Conservation (phyloP, 208 protist species). For the Crithidia bombi region DNA sequence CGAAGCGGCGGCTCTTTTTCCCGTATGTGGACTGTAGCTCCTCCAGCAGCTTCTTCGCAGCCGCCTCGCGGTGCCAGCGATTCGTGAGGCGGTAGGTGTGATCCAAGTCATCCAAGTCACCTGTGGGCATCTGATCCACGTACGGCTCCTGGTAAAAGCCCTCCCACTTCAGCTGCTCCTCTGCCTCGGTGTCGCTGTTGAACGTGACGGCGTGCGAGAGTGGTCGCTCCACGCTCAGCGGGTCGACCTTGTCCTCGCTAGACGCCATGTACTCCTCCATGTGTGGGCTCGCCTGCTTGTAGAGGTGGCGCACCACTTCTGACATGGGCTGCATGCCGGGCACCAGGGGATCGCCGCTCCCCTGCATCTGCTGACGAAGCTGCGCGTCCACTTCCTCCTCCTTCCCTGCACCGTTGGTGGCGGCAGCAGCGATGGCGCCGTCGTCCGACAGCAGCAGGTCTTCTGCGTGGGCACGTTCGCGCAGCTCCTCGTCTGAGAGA, state of each 20-base stretch:
- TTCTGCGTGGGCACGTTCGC: constrained; percentile 43
- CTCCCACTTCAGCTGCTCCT: constrained; percentile 89
- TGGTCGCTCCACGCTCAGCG: constrained; percentile 83
- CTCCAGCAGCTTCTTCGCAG: constrained; percentile 87
- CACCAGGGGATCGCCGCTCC: constrained; percentile 22
- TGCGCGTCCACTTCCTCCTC: constrained; percentile 15
- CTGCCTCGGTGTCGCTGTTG: constrained; percentile 86
- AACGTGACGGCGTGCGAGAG: constrained; percentile 84
- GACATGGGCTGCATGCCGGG: constrained; percentile 26
- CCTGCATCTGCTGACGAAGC: constrained; percentile 11
- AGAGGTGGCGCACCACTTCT: constrained; percentile 50
- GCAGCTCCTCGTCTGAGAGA: constrained; percentile 46
- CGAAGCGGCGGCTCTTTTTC: constrained; percentile 80
- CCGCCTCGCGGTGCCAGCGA: constrained; percentile 90
- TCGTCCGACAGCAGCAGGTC: constrained; percentile 60
- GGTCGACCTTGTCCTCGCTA: constrained; percentile 61
- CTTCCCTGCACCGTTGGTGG: too few species aligned
- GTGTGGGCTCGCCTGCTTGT: constrained; percentile 66
- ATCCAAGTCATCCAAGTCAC: constrained; percentile 79
- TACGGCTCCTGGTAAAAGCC: constrained; percentile 88
- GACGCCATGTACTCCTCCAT: constrained; percentile 89
- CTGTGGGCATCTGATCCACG: constrained; percentile 84
- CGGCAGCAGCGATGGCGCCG: background rate
- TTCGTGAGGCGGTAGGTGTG: constrained; percentile 87
- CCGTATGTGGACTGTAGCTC: constrained; percentile 83